Evolutionary conservation across 2,329 filamentous ascomycete genomes (phyloP).

Genomic region (Fusarium sp.): DNA sequence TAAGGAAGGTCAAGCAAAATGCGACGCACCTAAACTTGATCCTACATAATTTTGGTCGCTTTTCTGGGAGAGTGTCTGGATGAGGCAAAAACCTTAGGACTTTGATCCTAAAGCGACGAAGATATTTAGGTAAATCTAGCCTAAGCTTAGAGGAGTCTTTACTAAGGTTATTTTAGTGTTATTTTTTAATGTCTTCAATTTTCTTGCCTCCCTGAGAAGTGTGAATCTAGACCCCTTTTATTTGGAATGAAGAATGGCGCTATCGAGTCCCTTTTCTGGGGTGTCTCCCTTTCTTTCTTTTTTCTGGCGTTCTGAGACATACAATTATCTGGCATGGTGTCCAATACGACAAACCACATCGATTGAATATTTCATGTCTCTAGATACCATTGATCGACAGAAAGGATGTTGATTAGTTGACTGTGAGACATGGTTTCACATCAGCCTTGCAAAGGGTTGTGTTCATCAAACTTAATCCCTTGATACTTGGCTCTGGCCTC

Average conservation of each 20-base stretch:
- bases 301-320: not conserved
- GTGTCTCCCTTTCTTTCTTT: not conserved
- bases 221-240: not conserved
- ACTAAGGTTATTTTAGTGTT: not conserved
- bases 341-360: not conserved
- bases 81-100: not conserved
- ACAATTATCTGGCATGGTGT: not conserved
- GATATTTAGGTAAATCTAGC: not conserved
- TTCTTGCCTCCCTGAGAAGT: not conserved
- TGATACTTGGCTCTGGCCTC: not conserved
- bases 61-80: no score
- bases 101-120: accelerated
- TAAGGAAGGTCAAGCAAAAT: not conserved
- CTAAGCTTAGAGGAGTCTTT: not conserved
- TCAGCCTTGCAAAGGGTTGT: conserved; percentile 4
- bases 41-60: not conserved
- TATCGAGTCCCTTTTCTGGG: not conserved
- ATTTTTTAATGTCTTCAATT: not conserved
- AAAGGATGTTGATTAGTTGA: not conserved
- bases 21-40: accelerated
- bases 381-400: not conserved
- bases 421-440: conserved; percentile 3
- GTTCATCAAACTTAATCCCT: not conserved
- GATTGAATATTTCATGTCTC: not conserved
- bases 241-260: not conserved